Evolutionary conservation across 164 flowering plant genomes (phyloP).

Genomic region (Macadamia tetraphylla): DNA sequence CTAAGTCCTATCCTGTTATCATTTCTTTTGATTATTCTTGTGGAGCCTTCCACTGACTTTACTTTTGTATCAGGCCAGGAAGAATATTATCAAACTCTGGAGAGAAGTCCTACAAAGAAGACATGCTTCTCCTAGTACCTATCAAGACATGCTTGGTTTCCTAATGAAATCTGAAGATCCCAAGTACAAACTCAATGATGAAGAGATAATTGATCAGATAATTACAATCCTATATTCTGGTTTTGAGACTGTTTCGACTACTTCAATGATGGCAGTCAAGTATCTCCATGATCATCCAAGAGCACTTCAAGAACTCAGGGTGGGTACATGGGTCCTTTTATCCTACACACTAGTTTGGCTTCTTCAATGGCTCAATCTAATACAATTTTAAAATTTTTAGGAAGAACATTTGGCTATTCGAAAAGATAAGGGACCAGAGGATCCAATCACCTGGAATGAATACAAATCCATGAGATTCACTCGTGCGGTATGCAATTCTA

Average conservation of each 20-base stretch:
- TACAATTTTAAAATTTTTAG: conserved; percentile 8
- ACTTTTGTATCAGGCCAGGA: conserved; percentile 43
- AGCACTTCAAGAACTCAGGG: conserved; percentile 40
- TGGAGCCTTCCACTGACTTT: background rate
- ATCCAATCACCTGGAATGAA: conserved; percentile 24
- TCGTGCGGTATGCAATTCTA: conserved; percentile 23
- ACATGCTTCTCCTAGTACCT: conserved; percentile 31
- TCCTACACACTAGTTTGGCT: background rate
- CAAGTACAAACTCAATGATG: conserved; percentile 36
- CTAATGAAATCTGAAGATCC: conserved; percentile 37
- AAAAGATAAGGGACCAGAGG: conserved; percentile 18
- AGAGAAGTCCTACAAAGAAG: conserved; percentile 42
- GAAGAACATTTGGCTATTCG: conserved; percentile 23
- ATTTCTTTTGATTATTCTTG: background rate
- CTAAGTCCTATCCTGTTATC: conserved; percentile 2
- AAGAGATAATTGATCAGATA: conserved; percentile 43
- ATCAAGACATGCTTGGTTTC: conserved; percentile 47
- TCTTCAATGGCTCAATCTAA: background rate
- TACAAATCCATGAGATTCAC: conserved; percentile 32
- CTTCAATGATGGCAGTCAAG: conserved; percentile 50
- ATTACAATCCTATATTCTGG: conserved; percentile 50
- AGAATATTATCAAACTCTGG: conserved; percentile 33
- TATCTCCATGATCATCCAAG: conserved; percentile 47
- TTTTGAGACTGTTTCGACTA: conserved; percentile 47
- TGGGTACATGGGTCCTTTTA: conserved; percentile 16